Evolutionary conservation across 139 green algal genomes (phyloP), one percentile per base, ranked within the genome.

Genomic region (Picochlorum sp.): DNA sequence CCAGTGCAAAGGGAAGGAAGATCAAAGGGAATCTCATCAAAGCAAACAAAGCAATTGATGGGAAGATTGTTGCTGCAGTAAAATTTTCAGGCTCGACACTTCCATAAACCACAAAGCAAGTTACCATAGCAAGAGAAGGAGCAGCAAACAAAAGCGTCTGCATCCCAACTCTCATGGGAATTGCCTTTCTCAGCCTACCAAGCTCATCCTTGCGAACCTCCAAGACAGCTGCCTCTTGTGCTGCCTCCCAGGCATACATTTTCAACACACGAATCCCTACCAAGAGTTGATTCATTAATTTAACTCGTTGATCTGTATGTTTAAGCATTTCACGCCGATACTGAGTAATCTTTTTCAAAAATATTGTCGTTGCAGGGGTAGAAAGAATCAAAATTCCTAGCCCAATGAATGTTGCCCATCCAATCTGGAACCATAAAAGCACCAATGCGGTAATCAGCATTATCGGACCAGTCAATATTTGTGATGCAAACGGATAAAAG

Each of bases 1-100:
- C n/a, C 26, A 78, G 63, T 12, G 72, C 68, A 58, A 94, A 87
- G 35, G 90, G 90, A 37, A 97, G 73, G 62, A 94, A 89, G 35
- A 85, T 73, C 59, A 98, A 74, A 5, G 91, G 90, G 61, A 96
- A 89, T 52, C 91, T 84, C 75, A 98, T 83, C 58, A 96, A 76
- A 31, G 79, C 80, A 63, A 98, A 98, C 20, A 94, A 76, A 28
- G 88, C 64, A 39, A 98, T 83, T 1, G 88, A 75, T 12, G 88
- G 84, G 75, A 95, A 98, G 50, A 89, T 82, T 35, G 61, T 63
- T 10, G 79, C 63, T 20, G 83, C 50, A 18, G 67, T 84, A 47
- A 91, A 84, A 18, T 16, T 25, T 28, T 65, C 35, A 32, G 70
- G 57, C 39, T 61, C 30, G 26, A 55, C 65, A 1, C 32, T 33